Conservation (phyloP, 129 eudicot species). For the Artemisia argyi region DNA sequence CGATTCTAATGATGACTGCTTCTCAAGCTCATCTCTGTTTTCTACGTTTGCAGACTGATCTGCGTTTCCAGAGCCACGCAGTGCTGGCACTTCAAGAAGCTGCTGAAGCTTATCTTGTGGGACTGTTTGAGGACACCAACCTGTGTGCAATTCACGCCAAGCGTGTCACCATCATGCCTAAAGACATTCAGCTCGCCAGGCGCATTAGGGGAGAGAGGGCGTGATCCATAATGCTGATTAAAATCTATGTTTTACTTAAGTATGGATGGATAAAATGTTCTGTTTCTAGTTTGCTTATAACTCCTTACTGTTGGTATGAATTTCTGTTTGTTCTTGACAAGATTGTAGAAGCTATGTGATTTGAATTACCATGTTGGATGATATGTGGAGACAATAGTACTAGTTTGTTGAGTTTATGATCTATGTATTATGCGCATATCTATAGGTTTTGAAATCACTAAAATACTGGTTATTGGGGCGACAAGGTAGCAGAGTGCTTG, state of each 20-base stretch:
- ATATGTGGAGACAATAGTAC: neutral
- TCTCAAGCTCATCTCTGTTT: neutral
- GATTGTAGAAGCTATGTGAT: neutral
- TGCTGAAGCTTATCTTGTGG: constrained; percentile 47
- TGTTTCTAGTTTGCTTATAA: neutral
- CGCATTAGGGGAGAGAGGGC: constrained; percentile 48
- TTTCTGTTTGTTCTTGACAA: neutral
- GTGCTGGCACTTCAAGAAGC: constrained; percentile 54
- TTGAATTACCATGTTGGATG: neutral
- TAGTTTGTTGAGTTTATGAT: neutral
- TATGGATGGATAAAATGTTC: neutral
- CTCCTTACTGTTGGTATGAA: neutral
- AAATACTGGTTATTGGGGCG: neutral
- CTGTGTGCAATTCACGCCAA: constrained; percentile 51
- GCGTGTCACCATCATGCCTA: constrained; percentile 55
- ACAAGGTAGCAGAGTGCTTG: neutral
- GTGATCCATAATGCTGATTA: constrained; percentile 4
- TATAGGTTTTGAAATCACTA: neutral
- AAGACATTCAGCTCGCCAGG: constrained; percentile 51
- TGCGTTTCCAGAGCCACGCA: constrained; percentile 55
- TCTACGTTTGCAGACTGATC: constrained; percentile 31
- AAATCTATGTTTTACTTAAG: neutral
- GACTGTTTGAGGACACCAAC: constrained; percentile 52
- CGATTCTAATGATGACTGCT: neutral
- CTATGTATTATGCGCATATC: neutral